Evolutionary conservation across 768 basidiomycete species (phyloP).

Genomic region (Gautieria morchelliformis): DNA sequence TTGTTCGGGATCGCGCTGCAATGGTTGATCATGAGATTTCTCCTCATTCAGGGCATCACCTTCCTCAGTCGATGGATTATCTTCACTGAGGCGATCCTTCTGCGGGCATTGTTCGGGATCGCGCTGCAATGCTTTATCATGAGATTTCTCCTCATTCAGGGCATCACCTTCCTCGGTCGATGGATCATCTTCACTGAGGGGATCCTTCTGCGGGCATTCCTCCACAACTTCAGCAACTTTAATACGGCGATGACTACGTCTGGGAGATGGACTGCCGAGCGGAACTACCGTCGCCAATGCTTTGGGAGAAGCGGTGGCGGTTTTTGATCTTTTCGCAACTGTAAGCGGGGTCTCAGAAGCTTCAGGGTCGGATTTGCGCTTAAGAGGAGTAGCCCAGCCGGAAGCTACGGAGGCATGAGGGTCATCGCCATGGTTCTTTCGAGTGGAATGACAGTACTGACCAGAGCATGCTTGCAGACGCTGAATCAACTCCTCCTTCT

Average conservation of each 20-base stretch:
- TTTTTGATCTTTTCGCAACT: not conserved
- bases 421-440: too few species aligned
- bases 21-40: not conserved
- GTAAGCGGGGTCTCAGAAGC: not conserved
- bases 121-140: not conserved
- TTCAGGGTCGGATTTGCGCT: not conserved
- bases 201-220: not conserved
- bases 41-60: not conserved
- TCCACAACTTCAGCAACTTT: not conserved
- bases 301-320: not conserved
- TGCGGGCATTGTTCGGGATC: too few species aligned
- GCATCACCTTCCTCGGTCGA: not conserved
- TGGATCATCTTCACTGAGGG: not conserved
- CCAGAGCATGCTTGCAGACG: not conserved
- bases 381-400: not conserved
- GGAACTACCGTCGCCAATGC: not conserved
- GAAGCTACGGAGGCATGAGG: not conserved
- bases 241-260: not conserved
- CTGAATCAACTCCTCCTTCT: not conserved
- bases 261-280: not conserved
- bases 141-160: not conserved
- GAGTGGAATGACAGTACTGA: not conserved
- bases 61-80: not conserved
- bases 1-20: not conserved
- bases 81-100: not conserved